Evolutionary conservation across 345 rosid species (phyloP), one percentile per base, ranked within the genome.

Genomic region (Populus tremula): DNA sequence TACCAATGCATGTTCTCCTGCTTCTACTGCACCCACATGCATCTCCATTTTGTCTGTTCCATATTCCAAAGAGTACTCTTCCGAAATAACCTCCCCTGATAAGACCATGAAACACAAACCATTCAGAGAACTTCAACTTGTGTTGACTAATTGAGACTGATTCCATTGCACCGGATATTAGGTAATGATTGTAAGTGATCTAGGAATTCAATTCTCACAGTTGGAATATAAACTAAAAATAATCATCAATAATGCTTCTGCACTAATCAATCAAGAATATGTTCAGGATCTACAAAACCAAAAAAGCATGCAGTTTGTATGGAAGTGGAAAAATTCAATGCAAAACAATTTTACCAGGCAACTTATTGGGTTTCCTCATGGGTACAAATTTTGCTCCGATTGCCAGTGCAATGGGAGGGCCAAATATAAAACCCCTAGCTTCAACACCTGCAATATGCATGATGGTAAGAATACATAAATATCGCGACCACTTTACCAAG

Each of bases 361-460:
- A 76, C 87, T 96, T 96, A 27, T 91, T 88, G 82, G 99, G 99
- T 86, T 96, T 96, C 86, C 99, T 92, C 92, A 93, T 84, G 47
- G 99, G 99, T 56, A 96, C 98, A 86, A 96, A 96, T 80, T 96
- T 96, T 33, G 99, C 99, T 45, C 99, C 99, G 82, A 96, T 92
- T 77, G 99, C 97, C 88, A 93, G 86, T 12, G 99, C 99, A 83
- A 96, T 93, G 56, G 99, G 99, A 82, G 99, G 98, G 53, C 99
- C 99, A 86, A 96, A 96, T 67, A 96, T 96, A 80, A 96, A 96
- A 54, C 99, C 99, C 82, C 98, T 91, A 33, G 99, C 99, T 87
- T 96, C 99, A 83, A 96, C 78, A 82, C 98, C 98, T 96, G 82
- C 85, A 81, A 49, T 50, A 71, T 20, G 43, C 39, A 70, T 45